Evolutionary conservation across 2,329 filamentous ascomycete species (phyloP), one percentile per base, ranked within the genome.

Genomic region (Penicillium sp.): DNA sequence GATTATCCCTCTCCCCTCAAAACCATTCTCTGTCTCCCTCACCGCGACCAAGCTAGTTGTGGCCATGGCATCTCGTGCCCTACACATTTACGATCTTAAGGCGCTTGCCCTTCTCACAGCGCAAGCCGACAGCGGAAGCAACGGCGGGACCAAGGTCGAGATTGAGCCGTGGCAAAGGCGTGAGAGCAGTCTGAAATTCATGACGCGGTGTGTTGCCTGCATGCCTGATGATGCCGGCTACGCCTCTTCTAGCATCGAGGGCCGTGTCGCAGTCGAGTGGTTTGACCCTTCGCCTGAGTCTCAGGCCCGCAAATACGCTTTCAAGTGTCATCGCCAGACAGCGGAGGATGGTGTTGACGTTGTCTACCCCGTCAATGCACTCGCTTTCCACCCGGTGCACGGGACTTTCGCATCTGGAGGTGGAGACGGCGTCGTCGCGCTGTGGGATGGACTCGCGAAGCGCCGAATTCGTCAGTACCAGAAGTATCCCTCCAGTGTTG

Each of bases 211-310:
- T 16, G 89, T 97, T 0, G 86, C 91, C 15, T 96, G 93, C 72
- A 97, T 99, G 94, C 93, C 94, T 13, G 92, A 94, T 65, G 94
- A 96, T 61, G 89, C 88, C 10, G 94, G 94, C 5, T 99, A 97
- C 70, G 92, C 93, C 9, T 93, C 88, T 1, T 90, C 85, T 53
- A 92, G 87, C 65, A 99, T 99, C 65, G 94, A 99, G 70, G 94
- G 94, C 4, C 86, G 94, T 63, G 91, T 99, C 2, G 93, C 92
- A 0, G 94, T 99, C 1, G 94, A 99, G 73, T 97, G 92, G 90
- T 97, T 99, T 70, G 94, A 97, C 68, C 89, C 94, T 15, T 89
- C 85, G 5, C 79, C 85, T 39, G 89, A 93, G 71, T 92, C 89
- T 4, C 92, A 97, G 75, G 87, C 89, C 36, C 84, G 92, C 61